These are phyloP conservation scores for Sclerotinia borealis DNA, from an alignment of 2,329 filamentous ascomycete genomes.

Conservation along the genomic window DNA sequence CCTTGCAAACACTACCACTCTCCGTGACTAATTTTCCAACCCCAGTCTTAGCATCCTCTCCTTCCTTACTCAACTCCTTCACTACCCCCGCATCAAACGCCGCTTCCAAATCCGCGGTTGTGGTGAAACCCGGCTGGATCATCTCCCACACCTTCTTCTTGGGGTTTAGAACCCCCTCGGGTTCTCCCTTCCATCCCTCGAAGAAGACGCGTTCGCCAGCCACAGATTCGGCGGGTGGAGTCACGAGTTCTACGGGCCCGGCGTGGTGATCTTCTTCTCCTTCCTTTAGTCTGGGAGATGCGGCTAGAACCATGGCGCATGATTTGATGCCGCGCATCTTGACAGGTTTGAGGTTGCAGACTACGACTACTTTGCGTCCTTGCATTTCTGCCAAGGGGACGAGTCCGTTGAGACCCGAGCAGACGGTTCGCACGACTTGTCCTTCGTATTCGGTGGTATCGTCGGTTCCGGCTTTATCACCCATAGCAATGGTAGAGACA, in stretches of 20 bases:
- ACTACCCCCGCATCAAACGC: conserved; percentile 78
- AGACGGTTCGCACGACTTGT: conserved; percentile 88
- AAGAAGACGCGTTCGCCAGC: conserved; percentile 89
- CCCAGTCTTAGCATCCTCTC: conserved; percentile 39
- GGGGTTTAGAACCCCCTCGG: conserved; percentile 89
- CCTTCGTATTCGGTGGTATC: conserved; percentile 90
- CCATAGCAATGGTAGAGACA: conserved; percentile 92
- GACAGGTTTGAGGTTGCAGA: conserved; percentile 97
- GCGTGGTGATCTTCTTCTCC: conserved; percentile 82
- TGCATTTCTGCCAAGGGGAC: conserved; percentile 96
- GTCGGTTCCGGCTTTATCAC: conserved; percentile 76
- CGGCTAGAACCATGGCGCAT: conserved; percentile 87
- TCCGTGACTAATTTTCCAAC: conserved; percentile 67
- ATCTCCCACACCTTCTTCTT: conserved; percentile 99
- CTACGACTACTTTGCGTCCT: conserved; percentile 85
- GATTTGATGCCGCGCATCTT: conserved; percentile 92
- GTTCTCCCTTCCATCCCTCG: conserved; percentile 89
- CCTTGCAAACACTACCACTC: conserved; percentile 73
- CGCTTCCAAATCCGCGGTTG: conserved; percentile 72
- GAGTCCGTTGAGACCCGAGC: conserved; percentile 91
- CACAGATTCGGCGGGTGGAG: conserved; percentile 68
- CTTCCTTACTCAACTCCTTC: conserved; percentile 68
- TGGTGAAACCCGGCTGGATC: conserved; percentile 94
- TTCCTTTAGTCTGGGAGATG: conserved; percentile 75
- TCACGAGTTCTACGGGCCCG: conserved; percentile 87